Evolutionary conservation across 2,329 filamentous ascomycete species (phyloP), one percentile per base, ranked within the genome.

Genomic region (Hawksworthiomyces lignivorus): DNA sequence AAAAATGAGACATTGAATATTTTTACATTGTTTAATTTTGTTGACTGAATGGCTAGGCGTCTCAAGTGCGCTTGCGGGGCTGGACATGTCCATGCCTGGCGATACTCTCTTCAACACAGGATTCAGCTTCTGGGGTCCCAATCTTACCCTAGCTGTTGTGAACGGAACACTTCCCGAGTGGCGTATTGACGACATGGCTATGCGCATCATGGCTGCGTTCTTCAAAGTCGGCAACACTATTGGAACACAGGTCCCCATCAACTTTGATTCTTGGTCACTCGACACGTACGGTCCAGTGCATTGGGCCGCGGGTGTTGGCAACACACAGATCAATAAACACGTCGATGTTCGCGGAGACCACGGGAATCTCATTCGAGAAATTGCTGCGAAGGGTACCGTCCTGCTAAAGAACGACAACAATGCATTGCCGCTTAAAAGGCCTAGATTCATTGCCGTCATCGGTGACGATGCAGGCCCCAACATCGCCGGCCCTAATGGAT

Each of bases 101-200:
- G 90, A 96, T 57, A 84, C 84, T 2, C 50, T 64, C 17, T 94
- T 96, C 65, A 77, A 84, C 60, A 77, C 74, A 4, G 84, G 84
- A 7, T 61, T 64, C 38, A 82, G 81, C 15, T 94, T 72, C 69
- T 95, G 85, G 84, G 33, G 90, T 9, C 67, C 80, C 21, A 97
- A 97, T 62, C 62, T 97, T 52, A 96, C 90, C 2, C 68, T 94
- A 36, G 86, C 86, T 2, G 80, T 96, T 6, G 63, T 94, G 52
- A 96, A 97, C 56, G 89, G 89, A 27, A 95, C 88, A 1, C 68
- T 97, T 24, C 87, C 90, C 1, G 78, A 85, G 52, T 94, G 84
- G 75, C 78, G 90, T 38, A 60, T 97, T 9, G 89, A 96, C 52
- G 92, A 97, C 57, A 94, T 95, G 82, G 86, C 79, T 5, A 83